Evolutionary conservation across 306 rosid genomes (phyloP), one percentile per base, ranked within the genome.

Genomic region (Arachis hypogaea): DNA sequence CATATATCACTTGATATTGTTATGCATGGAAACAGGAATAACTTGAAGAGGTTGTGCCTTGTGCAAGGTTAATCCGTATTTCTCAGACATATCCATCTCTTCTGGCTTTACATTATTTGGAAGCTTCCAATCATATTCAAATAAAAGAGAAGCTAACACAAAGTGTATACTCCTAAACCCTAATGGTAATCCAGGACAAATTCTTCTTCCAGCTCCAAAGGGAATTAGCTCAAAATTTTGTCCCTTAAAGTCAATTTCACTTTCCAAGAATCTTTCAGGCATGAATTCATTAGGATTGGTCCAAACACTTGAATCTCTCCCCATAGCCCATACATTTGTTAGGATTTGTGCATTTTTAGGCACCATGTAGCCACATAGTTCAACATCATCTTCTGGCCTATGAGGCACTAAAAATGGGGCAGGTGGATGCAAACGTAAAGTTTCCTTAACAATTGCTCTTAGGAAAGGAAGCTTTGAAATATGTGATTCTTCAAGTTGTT

Each of bases 181-280:
- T n/a, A 71, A 10, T 0, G 69, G 57, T 16, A 71, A 18, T 46
- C 82, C 78, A 6, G 78, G 82, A 10, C 77, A 79, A 2, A 58
- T 66, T 16, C 82, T 79, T 51, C 82, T 79, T 1, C 82, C 78
- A 6, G 74, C 68, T 4, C 82, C 82, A 56, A 79, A 78, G 0
- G 82, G 82, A 7, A 78, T 51, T 6, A 70, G 14, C 67, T 71
- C 73, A 29, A 71, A 78, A 28, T 71, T 6, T 5, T 7, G 7
- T 3, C 82, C 78, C 45, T 46, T 72, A n/a, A 52, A 78, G 49
- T 78, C 68, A 0, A 78, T 12, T 1, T 65, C 73, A 2, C 65
- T 14, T 22, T 65, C 67, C 7, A 78, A 10, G 59, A 78, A 78
- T 36, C 74, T 78, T 33, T 76, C 80, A 6, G 80, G 80, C 11